A percentile compares a stretch with the other conserved stretches of the same genome.
Evolutionary conservation across 495 filamentous ascomycete species (phyloP).

Genomic region (Penicillium cataractarum): DNA sequence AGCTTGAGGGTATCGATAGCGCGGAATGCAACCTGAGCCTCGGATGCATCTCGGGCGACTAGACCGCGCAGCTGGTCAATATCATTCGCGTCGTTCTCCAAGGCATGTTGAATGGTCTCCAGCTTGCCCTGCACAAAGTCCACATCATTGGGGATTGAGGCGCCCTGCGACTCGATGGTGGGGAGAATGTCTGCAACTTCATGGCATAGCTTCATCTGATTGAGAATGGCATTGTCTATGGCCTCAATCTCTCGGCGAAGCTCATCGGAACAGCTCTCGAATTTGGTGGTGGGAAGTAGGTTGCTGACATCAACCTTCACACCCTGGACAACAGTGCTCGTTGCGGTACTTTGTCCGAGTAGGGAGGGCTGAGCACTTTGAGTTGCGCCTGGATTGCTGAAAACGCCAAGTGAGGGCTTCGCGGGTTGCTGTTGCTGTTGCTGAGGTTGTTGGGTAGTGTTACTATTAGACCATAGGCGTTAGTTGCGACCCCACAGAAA

Average conservation of each 20-base stretch:
- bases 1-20: conserved; percentile 76
- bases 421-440: conserved; percentile 41
- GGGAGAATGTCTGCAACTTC: conserved; percentile 53
- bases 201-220: conserved; percentile 63
- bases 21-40: conserved; percentile 74
- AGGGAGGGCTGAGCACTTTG: conserved; percentile 42
- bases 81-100: conserved; percentile 72
- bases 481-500: neutral
- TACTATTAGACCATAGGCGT: neutral
- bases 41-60: conserved; percentile 66
- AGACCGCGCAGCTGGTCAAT: conserved; percentile 67
- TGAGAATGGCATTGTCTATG: conserved; percentile 73
- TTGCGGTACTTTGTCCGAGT: conserved; percentile 49
- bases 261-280: conserved; percentile 81
- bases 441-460: conserved; percentile 5
- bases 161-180: conserved; percentile 63
- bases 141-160: conserved; percentile 72
- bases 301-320: conserved; percentile 77
- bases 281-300: conserved; percentile 83
- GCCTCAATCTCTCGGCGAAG: conserved; percentile 75
- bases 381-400: conserved; percentile 38
- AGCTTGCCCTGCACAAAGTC: conserved; percentile 72
- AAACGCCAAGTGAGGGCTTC: conserved; percentile 46
- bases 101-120: conserved; percentile 70
- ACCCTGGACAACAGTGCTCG: conserved; percentile 56